Conservation (phyloP, 495 filamentous ascomycete genomes). For the Hyaloscypha variabilis region DNA sequence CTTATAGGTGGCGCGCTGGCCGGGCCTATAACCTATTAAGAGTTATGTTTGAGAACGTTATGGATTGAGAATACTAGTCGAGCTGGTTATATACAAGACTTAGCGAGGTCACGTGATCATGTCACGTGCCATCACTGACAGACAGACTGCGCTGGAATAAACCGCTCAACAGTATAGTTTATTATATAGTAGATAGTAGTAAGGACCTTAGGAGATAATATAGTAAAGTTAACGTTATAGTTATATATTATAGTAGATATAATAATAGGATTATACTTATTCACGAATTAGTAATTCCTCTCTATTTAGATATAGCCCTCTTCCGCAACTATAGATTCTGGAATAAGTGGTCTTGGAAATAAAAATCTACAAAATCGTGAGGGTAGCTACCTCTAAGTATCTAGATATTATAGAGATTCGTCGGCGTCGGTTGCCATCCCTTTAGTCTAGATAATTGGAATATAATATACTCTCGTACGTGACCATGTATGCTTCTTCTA, state of each 20-base stretch:
- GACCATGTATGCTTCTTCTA: conserved; percentile 2
- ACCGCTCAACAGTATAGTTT: neutral
- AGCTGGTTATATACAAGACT: too few relatives aligned
- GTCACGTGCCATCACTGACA: too few relatives aligned
- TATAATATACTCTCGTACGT: neutral
- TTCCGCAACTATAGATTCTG: conserved; percentile 15
- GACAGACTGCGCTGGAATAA: neutral
- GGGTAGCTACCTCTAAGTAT: conserved; percentile 2
- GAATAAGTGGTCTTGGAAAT: conserved; percentile 20
- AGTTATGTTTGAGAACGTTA: too few relatives aligned
- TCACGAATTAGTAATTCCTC: conserved; percentile 21
- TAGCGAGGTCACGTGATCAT: too few relatives aligned
- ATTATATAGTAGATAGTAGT: conserved; percentile 22
- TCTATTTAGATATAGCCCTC: conserved; percentile 17
- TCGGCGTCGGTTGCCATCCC: conserved; percentile 8
- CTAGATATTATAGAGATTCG: neutral
- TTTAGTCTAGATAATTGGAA: too few relatives aligned
- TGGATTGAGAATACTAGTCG: too few relatives aligned
- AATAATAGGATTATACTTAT: conserved; percentile 15
- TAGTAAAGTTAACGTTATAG: conserved; percentile 19
- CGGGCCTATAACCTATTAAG: too few relatives aligned
- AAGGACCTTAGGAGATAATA: conserved; percentile 21
- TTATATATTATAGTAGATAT: conserved; percentile 15
- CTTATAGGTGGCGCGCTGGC: too few relatives aligned
- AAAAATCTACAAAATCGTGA: conserved; percentile 17